Percentiles rank a stretch among this genome's conserved stretches.
Conservation (phyloP, 768 basidiomycete genomes). For the Sporobolomyces roseus region DNA sequence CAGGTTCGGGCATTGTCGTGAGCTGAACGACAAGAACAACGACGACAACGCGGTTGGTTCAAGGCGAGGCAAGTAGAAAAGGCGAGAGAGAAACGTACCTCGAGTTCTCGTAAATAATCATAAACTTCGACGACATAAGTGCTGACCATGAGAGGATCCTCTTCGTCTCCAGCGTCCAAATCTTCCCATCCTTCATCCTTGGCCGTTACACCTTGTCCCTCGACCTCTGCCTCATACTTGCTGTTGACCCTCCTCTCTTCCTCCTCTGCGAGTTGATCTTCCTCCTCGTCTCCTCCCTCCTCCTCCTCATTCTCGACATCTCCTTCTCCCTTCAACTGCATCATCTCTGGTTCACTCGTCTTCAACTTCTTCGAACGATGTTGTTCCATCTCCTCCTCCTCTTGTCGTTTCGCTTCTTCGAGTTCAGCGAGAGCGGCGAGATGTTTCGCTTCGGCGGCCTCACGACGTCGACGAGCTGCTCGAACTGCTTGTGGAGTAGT, state of each 20-base stretch:
- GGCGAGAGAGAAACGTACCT: constrained; percentile 60
- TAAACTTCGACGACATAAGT: constrained; percentile 95
- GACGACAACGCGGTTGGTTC: neutral
- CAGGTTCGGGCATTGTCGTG: constrained; percentile 71
- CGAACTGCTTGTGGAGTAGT: constrained; percentile 19
- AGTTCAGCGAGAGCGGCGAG: constrained; percentile 18
- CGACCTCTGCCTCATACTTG: constrained; percentile 43
- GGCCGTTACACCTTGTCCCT: constrained; percentile 47
- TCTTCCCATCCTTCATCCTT: constrained; percentile 71
- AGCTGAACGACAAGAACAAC: constrained; percentile 53
- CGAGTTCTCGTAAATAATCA: constrained; percentile 76
- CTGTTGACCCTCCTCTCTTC: constrained; percentile 48
- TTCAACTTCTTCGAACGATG: constrained; percentile 14
- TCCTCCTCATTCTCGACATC: constrained; percentile 44
- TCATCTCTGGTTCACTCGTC: constrained; percentile 32
- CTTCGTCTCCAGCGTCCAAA: constrained; percentile 81
- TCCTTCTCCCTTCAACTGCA: constrained; percentile 34
- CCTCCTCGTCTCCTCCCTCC: constrained; percentile 47
- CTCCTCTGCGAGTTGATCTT: constrained; percentile 46
- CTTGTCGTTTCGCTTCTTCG: constrained; percentile 20
- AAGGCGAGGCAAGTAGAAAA: no score
- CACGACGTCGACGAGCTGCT: constrained; percentile 18
- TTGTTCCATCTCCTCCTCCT: constrained; percentile 30
- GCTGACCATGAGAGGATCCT: constrained; percentile 94
- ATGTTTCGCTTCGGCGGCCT: constrained; percentile 26